Conservation (phyloP, 257 asterid genomes). For the Leptodermis oblonga region DNA sequence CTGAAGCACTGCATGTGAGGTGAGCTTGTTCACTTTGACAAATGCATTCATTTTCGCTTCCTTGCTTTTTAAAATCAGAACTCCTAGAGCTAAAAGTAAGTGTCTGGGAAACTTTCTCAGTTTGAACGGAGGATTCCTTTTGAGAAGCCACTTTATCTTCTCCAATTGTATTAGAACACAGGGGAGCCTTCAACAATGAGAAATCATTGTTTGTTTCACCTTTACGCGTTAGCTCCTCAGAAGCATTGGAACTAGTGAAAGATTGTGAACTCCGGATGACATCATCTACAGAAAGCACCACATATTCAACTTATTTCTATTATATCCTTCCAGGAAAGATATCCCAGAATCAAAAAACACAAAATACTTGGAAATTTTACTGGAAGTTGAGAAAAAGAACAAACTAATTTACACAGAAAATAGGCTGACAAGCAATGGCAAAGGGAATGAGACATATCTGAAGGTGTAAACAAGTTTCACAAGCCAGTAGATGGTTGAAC, state of each 20-base stretch:
- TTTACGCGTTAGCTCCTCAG: constrained; percentile 14
- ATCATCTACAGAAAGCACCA: constrained; percentile 3
- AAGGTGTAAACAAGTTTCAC: not conserved
- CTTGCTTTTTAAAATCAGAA: not conserved
- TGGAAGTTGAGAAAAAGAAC: not conserved
- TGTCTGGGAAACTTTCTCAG: not conserved
- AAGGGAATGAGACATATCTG: not conserved
- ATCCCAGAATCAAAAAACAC: constrained; percentile 3
- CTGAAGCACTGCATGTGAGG: not conserved
- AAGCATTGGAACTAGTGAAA: constrained; percentile 5
- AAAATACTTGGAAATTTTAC: not conserved
- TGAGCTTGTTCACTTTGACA: not conserved
- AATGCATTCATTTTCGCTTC: not conserved
- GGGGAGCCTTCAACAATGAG: not conserved
- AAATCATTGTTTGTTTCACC: not conserved
- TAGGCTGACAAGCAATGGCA: not conserved
- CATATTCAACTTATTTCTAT: not conserved
- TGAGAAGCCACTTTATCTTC: constrained; percentile 10
- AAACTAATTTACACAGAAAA: not conserved
- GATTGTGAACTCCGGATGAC: not conserved
- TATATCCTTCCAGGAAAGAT: not conserved
- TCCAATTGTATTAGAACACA: constrained; percentile 7
- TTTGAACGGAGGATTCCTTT: not conserved
- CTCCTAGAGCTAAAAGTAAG: not conserved
- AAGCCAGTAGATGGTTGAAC: not conserved